phyloP scores from a whole-genome alignment of 2,329 filamentous ascomycete genomes.

The Chaetothyriales sp. region DNA sequence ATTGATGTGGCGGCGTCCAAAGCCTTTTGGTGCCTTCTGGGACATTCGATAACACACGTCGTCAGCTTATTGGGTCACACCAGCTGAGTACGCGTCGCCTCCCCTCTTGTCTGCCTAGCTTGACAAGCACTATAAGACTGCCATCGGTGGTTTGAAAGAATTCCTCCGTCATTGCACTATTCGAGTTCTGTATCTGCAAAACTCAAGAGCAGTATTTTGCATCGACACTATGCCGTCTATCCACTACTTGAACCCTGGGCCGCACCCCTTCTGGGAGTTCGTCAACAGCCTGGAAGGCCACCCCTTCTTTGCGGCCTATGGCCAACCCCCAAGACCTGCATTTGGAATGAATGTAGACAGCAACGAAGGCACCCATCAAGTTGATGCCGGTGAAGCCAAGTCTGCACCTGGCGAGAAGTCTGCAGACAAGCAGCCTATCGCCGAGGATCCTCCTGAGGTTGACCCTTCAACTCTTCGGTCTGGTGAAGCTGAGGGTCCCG shows the following conservation, averaged over 20 bases:
- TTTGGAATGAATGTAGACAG: conserved; percentile 15
- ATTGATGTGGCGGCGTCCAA: background rate
- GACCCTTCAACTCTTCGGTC: conserved; percentile 14
- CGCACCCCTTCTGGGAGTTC: conserved; percentile 43
- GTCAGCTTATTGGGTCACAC: background rate
- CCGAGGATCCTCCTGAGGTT: conserved; percentile 16
- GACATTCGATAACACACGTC: background rate
- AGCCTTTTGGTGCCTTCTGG: background rate
- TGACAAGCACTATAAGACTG: background rate
- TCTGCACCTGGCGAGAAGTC: conserved; percentile 9
- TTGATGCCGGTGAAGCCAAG: conserved; percentile 24
- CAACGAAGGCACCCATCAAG: conserved; percentile 25
- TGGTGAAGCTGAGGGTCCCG: background rate
- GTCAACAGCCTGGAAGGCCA: conserved; percentile 38
- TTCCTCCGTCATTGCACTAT: background rate
- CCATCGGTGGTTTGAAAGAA: background rate
- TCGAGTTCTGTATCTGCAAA: background rate
- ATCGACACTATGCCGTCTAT: conserved; percentile 37
- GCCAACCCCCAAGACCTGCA: conserved; percentile 18
- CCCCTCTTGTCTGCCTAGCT: background rate
- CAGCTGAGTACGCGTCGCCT: background rate
- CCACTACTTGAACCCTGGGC: conserved; percentile 30
- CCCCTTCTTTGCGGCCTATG: conserved; percentile 31
- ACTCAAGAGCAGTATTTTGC: background rate
- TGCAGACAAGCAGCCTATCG: conserved; percentile 12